phyloP scores from a whole-genome alignment of 805 yeast genomes.

The Metschnikowia peoriensis region DNA sequence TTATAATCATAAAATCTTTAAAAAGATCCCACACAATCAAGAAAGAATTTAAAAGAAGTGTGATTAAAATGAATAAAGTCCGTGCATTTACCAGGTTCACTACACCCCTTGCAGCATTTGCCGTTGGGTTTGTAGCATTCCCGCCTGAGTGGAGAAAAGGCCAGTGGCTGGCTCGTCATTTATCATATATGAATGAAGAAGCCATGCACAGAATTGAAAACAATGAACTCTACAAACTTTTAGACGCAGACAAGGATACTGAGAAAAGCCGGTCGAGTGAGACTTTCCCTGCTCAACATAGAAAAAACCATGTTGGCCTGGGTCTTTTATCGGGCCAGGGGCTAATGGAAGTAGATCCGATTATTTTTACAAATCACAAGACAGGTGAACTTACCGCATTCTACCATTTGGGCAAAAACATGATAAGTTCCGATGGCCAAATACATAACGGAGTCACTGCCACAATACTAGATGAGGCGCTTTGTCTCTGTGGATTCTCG shows the following conservation, averaged over 20 bases:
- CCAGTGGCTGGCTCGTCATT: conserved; percentile 13
- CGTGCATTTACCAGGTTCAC: conserved; percentile 13
- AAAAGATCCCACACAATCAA: not conserved
- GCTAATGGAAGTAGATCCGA: conserved; percentile 72
- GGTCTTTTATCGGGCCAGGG: conserved; percentile 70
- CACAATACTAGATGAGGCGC: conserved; percentile 77
- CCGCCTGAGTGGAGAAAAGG: conserved; percentile 20
- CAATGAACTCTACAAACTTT: conserved; percentile 18
- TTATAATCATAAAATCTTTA: not conserved
- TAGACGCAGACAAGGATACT: conserved; percentile 5
- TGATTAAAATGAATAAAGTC: conserved; percentile 11
- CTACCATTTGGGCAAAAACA: conserved; percentile 64
- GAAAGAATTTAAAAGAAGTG: not conserved
- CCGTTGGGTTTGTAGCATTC: conserved; percentile 17
- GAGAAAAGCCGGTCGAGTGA: conserved; percentile 16
- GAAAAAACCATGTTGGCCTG: conserved; percentile 61
- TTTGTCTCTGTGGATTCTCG: conserved; percentile 85
- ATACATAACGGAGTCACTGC: conserved; percentile 82
- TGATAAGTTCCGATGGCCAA: conserved; percentile 67
- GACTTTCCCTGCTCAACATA: conserved; percentile 55
- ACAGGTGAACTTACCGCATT: conserved; percentile 59
- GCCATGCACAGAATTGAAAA: conserved; percentile 37
- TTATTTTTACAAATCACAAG: conserved; percentile 52
- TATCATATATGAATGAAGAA: conserved; percentile 21
- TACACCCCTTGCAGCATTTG: conserved; percentile 18